These are phyloP conservation scores for Cucurbita ficifolia DNA, from an alignment of 306 rosid species.

Conservation along the genomic window DNA sequence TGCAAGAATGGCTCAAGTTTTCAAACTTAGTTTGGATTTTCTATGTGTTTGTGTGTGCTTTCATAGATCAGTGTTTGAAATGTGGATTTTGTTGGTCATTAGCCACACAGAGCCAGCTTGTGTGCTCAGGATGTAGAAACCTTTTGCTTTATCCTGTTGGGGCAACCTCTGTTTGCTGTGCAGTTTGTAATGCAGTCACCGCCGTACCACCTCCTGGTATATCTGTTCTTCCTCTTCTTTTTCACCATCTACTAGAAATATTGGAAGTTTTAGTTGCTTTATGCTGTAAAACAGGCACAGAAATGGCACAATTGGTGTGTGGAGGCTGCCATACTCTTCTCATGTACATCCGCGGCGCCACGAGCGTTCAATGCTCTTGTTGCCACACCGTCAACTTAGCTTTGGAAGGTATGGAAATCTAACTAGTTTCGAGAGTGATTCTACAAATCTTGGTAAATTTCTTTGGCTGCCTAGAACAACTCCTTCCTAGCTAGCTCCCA, in stretches of 20 bases:
- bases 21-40: neutral
- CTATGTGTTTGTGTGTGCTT: neutral
- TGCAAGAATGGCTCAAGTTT: neutral
- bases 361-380: slow-evolving; percentile 96
- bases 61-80: neutral
- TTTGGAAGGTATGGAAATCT: slow-evolving; percentile 56
- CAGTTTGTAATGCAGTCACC: slow-evolving; percentile 97
- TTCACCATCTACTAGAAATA: neutral
- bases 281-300: slow-evolving; percentile 51
- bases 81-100: slow-evolving; percentile 9
- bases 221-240: neutral
- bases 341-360: slow-evolving; percentile 92
- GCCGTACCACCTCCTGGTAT: slow-evolving; percentile 93
- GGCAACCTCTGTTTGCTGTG: slow-evolving; percentile 95
- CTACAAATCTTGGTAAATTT: neutral
- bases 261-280: neutral
- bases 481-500: neutral
- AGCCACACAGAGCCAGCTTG: slow-evolving; percentile 93
- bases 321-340: slow-evolving; percentile 97
- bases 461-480: neutral
- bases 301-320: slow-evolving; percentile 98
- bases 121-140: slow-evolving; percentile 93
- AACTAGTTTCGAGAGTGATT: neutral
- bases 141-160: slow-evolving; percentile 83
- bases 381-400: slow-evolving; percentile 97